These are phyloP conservation scores for Leccinum imitatum DNA, from an alignment of 768 basidiomycete genomes.

Conservation along the genomic window DNA sequence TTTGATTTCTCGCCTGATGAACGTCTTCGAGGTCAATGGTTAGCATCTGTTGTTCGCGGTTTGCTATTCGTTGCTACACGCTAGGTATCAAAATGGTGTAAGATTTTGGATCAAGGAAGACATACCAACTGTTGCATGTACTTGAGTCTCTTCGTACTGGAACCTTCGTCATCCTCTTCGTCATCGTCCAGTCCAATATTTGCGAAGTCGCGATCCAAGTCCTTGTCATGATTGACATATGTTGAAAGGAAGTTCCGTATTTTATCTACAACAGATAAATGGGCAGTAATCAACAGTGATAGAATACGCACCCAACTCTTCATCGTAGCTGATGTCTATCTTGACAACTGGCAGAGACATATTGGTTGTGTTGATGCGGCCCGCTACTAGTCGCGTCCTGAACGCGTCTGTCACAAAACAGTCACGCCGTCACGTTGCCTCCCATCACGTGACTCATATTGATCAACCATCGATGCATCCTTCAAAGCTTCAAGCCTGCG, in stretches of 20 bases:
- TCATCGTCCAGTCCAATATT: slow-evolving; percentile 66
- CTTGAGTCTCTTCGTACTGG: slow-evolving; percentile 52
- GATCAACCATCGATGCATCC: not conserved
- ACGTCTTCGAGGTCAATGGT: slow-evolving; percentile 89
- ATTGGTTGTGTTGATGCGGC: slow-evolving; percentile 14
- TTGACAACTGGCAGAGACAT: slow-evolving; percentile 65
- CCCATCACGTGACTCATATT: slow-evolving; percentile 13
- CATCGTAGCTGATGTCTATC: slow-evolving; percentile 63
- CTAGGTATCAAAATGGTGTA: slow-evolving; percentile 22
- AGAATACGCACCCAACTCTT: slow-evolving; percentile 58
- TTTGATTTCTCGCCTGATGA: slow-evolving; percentile 49
- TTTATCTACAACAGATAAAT: slow-evolving; percentile 45
- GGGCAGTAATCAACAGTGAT: not conserved
- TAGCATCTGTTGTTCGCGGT: slow-evolving; percentile 89
- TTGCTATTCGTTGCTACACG: slow-evolving; percentile 78
- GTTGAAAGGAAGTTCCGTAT: slow-evolving; percentile 71
- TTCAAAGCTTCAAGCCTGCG: too few relatives aligned
- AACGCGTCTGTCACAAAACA: slow-evolving; percentile 29
- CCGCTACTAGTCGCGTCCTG: slow-evolving; percentile 16
- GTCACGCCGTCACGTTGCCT: slow-evolving; percentile 17
- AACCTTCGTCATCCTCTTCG: slow-evolving; percentile 33
- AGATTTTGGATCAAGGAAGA: slow-evolving; percentile 30
- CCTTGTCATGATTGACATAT: slow-evolving; percentile 64
- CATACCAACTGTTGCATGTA: slow-evolving; percentile 82
- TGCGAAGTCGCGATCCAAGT: slow-evolving; percentile 64